phyloP scores from a whole-genome alignment of 2,329 filamentous ascomycete species.

The Penicillium sp. region DNA sequence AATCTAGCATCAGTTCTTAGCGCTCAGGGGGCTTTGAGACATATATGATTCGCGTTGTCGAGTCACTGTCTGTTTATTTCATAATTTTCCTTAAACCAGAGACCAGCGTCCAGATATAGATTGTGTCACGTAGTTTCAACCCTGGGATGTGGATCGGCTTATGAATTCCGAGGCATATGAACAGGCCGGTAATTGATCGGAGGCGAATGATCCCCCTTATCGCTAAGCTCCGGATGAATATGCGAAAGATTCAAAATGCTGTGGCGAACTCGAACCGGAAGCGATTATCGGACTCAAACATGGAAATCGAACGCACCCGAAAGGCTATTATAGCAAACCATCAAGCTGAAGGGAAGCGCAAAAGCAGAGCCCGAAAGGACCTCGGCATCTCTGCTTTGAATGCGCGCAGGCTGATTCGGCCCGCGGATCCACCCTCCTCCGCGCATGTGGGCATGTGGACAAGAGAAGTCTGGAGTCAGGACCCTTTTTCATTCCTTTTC shows the following conservation, averaged over 20 bases:
- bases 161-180: conserved; percentile 26
- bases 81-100: not conserved
- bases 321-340: conserved; percentile 1
- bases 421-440: conserved; percentile 34
- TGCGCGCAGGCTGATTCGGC: conserved; percentile 26
- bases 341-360: not conserved
- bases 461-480: conserved; percentile 21
- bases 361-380: conserved; percentile 19
- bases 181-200: conserved; percentile 21
- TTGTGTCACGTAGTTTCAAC: not conserved
- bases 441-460: conserved; percentile 24
- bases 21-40: not conserved
- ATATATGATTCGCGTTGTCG: not conserved
- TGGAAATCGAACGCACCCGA: not conserved
- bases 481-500: conserved; percentile 9
- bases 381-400: conserved; percentile 31
- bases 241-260: not conserved
- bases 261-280: not conserved
- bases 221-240: not conserved
- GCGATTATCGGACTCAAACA: not conserved
- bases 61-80: too few relatives aligned
- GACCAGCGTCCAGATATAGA: not conserved
- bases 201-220: conserved; percentile 7
- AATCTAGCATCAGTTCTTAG: not conserved
- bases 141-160: conserved; percentile 10